phyloP scores from a whole-genome alignment of 495 filamentous ascomycete species.

The Penicillium soppii region DNA sequence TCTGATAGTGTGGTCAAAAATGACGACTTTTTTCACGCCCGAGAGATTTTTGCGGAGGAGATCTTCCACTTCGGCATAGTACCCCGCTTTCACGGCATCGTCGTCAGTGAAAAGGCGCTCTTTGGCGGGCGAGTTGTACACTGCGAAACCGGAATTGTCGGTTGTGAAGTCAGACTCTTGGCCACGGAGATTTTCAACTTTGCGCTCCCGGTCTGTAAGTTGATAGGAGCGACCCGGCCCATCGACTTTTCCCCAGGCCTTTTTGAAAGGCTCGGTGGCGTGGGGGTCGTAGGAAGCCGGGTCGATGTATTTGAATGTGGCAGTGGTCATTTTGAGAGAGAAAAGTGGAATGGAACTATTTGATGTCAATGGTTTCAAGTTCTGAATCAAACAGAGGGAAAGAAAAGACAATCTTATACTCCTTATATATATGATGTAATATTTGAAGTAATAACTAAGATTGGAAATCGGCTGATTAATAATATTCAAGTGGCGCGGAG shows the following conservation, averaged over 20 bases:
- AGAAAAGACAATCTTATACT: background rate
- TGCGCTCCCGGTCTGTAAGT: conserved; percentile 1
- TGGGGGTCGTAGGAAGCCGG: conserved; percentile 10
- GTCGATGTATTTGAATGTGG: conserved; percentile 15
- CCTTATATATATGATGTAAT: too few relatives aligned
- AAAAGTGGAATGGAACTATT: too few relatives aligned
- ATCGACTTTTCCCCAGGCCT: conserved; percentile 18
- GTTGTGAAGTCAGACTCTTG: conserved; percentile 10
- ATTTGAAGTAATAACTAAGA: background rate
- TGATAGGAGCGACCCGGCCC: conserved; percentile 13
- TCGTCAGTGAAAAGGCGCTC: conserved; percentile 37
- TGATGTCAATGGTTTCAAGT: too few relatives aligned
- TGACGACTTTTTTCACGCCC: conserved; percentile 59
- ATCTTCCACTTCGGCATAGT: conserved; percentile 78
- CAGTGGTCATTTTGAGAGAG: conserved; percentile 26
- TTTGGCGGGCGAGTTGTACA: conserved; percentile 5
- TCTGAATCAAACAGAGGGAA: background rate
- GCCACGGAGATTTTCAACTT: conserved; percentile 10
- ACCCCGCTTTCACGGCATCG: conserved; percentile 58
- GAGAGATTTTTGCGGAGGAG: conserved; percentile 63
- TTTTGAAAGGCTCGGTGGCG: conserved; percentile 18
- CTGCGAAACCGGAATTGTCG: conserved; percentile 11
- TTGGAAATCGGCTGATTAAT: background rate
- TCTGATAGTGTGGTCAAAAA: conserved; percentile 94
- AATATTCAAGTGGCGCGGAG: background rate